phyloP scores from a whole-genome alignment of 2,329 filamentous ascomycete genomes.

The Colletotrichum sp. region DNA sequence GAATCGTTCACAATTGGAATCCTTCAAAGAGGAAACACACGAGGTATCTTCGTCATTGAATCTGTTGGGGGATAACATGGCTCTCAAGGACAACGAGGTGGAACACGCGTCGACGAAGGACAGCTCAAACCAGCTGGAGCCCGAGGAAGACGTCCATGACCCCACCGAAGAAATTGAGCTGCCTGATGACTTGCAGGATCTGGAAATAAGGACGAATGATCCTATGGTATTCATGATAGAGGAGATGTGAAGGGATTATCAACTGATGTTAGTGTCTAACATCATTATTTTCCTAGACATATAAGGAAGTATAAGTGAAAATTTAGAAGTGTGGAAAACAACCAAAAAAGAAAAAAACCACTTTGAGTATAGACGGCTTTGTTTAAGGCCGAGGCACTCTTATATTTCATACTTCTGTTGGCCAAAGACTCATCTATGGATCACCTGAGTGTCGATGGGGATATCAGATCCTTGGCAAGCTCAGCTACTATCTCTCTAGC shows the following conservation, averaged over 20 bases:
- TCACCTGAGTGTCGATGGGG: background rate
- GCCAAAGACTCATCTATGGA: fast-evolving
- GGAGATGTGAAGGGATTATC: too few species aligned
- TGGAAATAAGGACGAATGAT: background rate
- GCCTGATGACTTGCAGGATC: too few species aligned
- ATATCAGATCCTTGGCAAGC: background rate
- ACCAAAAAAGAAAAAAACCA: too few species aligned
- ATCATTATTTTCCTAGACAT: fast-evolving
- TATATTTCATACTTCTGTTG: fast-evolving
- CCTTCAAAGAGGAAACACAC: background rate
- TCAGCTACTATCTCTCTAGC: background rate
- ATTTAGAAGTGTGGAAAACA: too few species aligned
- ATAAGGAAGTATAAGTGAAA: too few species aligned
- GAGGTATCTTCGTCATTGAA: background rate
- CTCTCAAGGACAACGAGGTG: background rate
- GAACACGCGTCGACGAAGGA: fast-evolving
- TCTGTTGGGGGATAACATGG: background rate
- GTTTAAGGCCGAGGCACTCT: background rate
- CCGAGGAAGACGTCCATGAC: too few species aligned
- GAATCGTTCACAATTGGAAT: fast-evolving
- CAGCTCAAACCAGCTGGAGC: fast-evolving
- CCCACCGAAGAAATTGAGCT: too few species aligned
- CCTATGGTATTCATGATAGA: background rate
- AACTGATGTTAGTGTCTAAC: too few species aligned
- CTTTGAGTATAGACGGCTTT: background rate